Conservation (phyloP, 805 yeast genomes). For the Isabelozyma pseudorhagii region DNA sequence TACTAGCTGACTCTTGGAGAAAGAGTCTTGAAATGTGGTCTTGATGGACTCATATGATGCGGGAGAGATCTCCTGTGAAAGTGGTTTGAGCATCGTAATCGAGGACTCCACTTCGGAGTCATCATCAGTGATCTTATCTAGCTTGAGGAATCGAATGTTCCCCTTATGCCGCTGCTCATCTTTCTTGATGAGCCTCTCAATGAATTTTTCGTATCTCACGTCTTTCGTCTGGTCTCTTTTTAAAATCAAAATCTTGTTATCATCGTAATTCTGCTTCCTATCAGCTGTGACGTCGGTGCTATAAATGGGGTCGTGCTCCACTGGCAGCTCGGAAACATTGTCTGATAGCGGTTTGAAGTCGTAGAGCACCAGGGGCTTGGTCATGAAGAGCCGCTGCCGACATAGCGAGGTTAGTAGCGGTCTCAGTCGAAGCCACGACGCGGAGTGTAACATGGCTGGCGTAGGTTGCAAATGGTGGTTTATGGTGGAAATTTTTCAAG, state of each 20-base stretch:
- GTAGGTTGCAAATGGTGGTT: background rate
- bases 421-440: background rate
- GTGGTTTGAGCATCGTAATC: background rate
- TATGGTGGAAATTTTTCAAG: background rate
- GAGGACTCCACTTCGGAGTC: background rate
- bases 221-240: conserved; percentile 15
- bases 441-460: background rate
- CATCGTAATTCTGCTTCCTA: background rate
- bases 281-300: background rate
- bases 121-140: conserved; percentile 8
- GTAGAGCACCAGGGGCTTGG: background rate
- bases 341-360: background rate
- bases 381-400: background rate
- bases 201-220: background rate
- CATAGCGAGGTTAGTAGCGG: background rate
- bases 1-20: background rate
- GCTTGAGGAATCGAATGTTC: conserved; percentile 6
- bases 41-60: background rate
- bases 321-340: background rate
- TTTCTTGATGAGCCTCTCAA: background rate
- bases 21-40: background rate
- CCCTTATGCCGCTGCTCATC: background rate
- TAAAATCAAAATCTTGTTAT: conserved; percentile 12
- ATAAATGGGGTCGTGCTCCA: background rate
- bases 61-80: background rate